Conservation (phyloP, 139 green algal species). For the Pedinophyceae sp. region DNA sequence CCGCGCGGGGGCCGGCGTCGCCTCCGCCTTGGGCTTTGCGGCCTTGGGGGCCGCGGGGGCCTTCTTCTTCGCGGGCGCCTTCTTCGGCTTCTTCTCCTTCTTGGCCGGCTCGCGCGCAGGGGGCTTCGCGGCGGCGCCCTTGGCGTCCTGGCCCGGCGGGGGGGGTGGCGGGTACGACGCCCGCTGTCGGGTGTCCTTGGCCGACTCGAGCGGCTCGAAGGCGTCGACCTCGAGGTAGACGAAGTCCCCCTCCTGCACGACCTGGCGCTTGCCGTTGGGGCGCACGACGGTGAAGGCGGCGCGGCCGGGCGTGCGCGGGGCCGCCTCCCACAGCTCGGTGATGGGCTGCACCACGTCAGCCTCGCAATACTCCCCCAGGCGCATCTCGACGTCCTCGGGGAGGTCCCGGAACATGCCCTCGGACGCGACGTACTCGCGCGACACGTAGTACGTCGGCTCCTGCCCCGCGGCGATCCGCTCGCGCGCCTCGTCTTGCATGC, state of each 20-base stretch:
- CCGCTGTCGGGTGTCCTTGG: neutral
- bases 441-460: slow-evolving; percentile 46
- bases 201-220: neutral
- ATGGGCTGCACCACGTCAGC: slow-evolving; percentile 10
- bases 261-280: slow-evolving; percentile 12
- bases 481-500: slow-evolving; percentile 18
- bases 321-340: slow-evolving; percentile 4
- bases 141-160: neutral
- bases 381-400: slow-evolving; percentile 29
- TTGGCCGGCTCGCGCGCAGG: neutral
- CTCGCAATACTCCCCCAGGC: too few species aligned
- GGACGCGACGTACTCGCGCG: slow-evolving; percentile 60
- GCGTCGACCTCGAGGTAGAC: slow-evolving; percentile 39
- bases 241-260: slow-evolving; percentile 56
- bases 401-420: slow-evolving; percentile 72
- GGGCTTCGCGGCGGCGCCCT: neutral
- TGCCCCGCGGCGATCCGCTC: too few species aligned
- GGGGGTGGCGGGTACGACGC: neutral
- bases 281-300: slow-evolving; percentile 19
- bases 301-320: too few species aligned
- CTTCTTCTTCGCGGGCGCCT: slow-evolving; percentile 6
- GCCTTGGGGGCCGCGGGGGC: too few species aligned
- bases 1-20: neutral
- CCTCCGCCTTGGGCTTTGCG: slow-evolving; percentile 5
- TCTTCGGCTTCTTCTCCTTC: neutral